These are phyloP conservation scores for Lactarius sanguifluus DNA, from an alignment of 768 basidiomycete genomes.

Conservation along the genomic window DNA sequence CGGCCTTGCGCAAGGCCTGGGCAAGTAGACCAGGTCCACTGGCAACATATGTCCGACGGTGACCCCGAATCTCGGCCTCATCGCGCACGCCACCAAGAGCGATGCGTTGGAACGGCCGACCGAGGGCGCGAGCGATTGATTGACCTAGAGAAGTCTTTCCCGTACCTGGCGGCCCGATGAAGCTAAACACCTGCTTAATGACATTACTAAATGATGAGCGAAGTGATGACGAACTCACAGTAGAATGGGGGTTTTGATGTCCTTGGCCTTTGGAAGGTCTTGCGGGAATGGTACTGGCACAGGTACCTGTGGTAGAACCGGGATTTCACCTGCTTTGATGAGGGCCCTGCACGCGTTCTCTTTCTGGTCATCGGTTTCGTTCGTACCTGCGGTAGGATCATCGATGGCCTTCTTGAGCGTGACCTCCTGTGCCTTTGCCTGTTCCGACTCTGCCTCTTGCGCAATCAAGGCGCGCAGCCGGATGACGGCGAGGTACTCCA, in stretches of 20 bases:
- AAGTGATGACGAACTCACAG: slow-evolving; percentile 41
- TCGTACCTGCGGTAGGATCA: slow-evolving; percentile 20
- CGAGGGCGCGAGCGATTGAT: slow-evolving; percentile 79
- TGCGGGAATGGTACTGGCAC: slow-evolving; percentile 3
- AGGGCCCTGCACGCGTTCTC: slow-evolving; percentile 12
- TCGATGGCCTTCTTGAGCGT: slow-evolving; percentile 27
- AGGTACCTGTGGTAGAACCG: slow-evolving; percentile 11
- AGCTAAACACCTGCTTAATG: slow-evolving; percentile 41
- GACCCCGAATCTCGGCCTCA: slow-evolving; percentile 83
- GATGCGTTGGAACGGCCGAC: slow-evolving; percentile 87
- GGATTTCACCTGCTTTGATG: slow-evolving; percentile 20
- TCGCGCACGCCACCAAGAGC: slow-evolving; percentile 91
- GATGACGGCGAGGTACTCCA: slow-evolving; percentile 91
- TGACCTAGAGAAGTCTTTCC: slow-evolving; percentile 92
- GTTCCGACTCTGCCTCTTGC: slow-evolving; percentile 21
- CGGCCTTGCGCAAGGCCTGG: slow-evolving; percentile 83
- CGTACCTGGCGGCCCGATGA: slow-evolving; percentile 88
- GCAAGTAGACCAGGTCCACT: slow-evolving; percentile 83
- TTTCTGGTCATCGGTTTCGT: slow-evolving; percentile 20
- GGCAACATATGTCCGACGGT: slow-evolving; percentile 87
- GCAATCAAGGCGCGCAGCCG: slow-evolving; percentile 42
- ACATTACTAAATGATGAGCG: too few relatives aligned
- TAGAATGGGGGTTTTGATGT: slow-evolving; percentile 72
- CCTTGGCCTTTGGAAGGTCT: slow-evolving; percentile 35
- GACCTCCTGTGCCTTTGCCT: slow-evolving; percentile 26